phyloP scores from a whole-genome alignment of 2,329 filamentous ascomycete species.

The Podosphaera xanthii region DNA sequence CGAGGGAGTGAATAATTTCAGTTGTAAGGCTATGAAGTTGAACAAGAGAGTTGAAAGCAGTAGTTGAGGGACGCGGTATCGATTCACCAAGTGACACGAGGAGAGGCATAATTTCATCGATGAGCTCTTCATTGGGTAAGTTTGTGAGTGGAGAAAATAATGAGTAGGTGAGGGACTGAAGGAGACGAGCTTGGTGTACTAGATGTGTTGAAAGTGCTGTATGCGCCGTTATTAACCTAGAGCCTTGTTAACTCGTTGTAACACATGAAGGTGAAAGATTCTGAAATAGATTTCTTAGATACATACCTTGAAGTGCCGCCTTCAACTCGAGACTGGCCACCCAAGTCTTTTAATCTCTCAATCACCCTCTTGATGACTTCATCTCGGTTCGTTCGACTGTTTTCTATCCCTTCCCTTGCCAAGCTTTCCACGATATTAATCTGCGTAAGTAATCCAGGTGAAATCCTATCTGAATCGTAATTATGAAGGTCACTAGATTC shows the following conservation, averaged over 20 bases:
- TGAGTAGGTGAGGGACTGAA: slow-evolving; percentile 50
- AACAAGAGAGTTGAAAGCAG: slow-evolving; percentile 41
- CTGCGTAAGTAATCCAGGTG: slow-evolving; percentile 39
- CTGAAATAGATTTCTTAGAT: not conserved
- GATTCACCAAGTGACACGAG: slow-evolving; percentile 39
- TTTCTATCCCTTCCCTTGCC: slow-evolving; percentile 41
- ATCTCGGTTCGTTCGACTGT: slow-evolving; percentile 39
- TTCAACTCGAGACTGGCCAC: slow-evolving; percentile 49
- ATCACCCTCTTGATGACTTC: slow-evolving; percentile 46
- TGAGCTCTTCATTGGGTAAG: slow-evolving; percentile 36
- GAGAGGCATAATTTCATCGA: slow-evolving; percentile 46
- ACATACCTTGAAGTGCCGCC: slow-evolving; percentile 45
- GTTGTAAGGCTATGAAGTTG: slow-evolving; percentile 47
- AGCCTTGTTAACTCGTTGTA: not conserved
- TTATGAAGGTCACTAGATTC: slow-evolving; percentile 55
- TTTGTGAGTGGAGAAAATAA: slow-evolving; percentile 46
- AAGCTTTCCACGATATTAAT: slow-evolving; percentile 53
- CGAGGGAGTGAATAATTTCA: slow-evolving; percentile 58
- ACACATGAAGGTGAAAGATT: not conserved
- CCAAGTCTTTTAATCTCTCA: slow-evolving; percentile 46
- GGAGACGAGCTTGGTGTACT: slow-evolving; percentile 48
- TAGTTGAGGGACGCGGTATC: slow-evolving; percentile 41
- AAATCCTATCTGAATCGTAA: slow-evolving; percentile 44
- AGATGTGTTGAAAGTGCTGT: slow-evolving; percentile 54
- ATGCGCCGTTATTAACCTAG: slow-evolving; percentile 52